phyloP scores from a whole-genome alignment of 352 stramenopile species.

The Globisporangium megalacanthum region DNA sequence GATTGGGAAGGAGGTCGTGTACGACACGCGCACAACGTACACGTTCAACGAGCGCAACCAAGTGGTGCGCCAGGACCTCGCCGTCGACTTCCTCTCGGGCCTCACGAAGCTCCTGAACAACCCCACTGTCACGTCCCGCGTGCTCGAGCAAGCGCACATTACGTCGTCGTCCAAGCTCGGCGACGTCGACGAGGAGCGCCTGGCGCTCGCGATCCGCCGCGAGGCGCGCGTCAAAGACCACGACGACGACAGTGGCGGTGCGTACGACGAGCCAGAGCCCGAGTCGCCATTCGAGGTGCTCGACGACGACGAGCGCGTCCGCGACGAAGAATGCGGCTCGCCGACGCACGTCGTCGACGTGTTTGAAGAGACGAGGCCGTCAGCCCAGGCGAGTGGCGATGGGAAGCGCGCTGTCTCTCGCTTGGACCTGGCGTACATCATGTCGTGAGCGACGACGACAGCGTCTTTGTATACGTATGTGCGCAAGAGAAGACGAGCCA shows the following conservation, averaged over 20 bases:
- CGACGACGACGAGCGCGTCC: constrained; percentile 5
- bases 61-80: constrained; percentile 44
- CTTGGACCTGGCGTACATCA: constrained; percentile 15
- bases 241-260: not conserved
- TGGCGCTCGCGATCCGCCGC: not conserved
- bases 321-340: not conserved
- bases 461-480: no score
- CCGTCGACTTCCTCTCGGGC: constrained; percentile 51
- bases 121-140: constrained; percentile 18
- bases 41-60: constrained; percentile 46
- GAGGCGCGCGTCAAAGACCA: no score
- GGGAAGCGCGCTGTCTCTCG: constrained; percentile 1
- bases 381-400: no score
- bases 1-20: constrained; percentile 42
- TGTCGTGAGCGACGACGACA: constrained; percentile 7
- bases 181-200: constrained; percentile 6
- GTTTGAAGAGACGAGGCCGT: not conserved
- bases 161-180: constrained; percentile 18
- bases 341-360: constrained; percentile 4
- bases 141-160: constrained; percentile 35
- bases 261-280: constrained; percentile 2
- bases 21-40: constrained; percentile 50
- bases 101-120: constrained; percentile 30
- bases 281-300: constrained; percentile 14
- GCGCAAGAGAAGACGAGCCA: not conserved